Base-by-base conservation (phyloP, 352 stramenopile genomes). In the Phytophthora litchii region DNA sequence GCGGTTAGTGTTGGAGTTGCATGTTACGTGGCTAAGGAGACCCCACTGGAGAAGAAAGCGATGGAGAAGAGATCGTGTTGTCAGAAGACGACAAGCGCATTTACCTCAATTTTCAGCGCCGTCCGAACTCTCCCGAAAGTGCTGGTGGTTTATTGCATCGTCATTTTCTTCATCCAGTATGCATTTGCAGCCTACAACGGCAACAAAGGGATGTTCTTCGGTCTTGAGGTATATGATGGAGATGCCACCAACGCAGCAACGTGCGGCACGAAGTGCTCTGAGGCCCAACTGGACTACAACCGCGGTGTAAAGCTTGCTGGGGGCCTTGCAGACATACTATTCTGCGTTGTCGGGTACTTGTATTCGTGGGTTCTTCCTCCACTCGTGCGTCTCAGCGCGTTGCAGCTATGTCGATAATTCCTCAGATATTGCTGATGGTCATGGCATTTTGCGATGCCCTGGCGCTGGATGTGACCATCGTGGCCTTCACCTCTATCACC, bases 151-250 rank as follows among this genome's bases (percentile, higher is more conserved):
- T 83, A 65, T 34, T 57, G 23, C 50, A 19, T 60, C 11, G 62
- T 85, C 21, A 54, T 83, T 44, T 73, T 83, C 52, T 49, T 72
- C 14, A 55, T 74, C 14, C 62, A 78, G 35, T 85, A 83, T 41
- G 77, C 72, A 2, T 85, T 66, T 47, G 73, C 75, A n/a, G 51
- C 75, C 0, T 87, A 83, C 61, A 85, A 78, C 48, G 70, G 72
- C 35, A 78, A 70, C 54, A 87, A 87, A 56, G 72, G 77, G 1
- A 76, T 83, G 64, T 87, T 85, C 57, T 85, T 83, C 43, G 75
- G 77, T 16, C 41, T 83, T 29, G 66, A 81, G 46, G 72, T 87
- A 13, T 81, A 54, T n/a, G 53, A 61, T 21, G 74, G 76, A 29
- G 52, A 74, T 12, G 55, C 75, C 2, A 41, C 45, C 1, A 69